A percentile compares a stretch with the other conserved stretches of the same genome.
Conservation (phyloP, 1,139 yeast genomes). For the Yamadazyma membranifaciens region DNA sequence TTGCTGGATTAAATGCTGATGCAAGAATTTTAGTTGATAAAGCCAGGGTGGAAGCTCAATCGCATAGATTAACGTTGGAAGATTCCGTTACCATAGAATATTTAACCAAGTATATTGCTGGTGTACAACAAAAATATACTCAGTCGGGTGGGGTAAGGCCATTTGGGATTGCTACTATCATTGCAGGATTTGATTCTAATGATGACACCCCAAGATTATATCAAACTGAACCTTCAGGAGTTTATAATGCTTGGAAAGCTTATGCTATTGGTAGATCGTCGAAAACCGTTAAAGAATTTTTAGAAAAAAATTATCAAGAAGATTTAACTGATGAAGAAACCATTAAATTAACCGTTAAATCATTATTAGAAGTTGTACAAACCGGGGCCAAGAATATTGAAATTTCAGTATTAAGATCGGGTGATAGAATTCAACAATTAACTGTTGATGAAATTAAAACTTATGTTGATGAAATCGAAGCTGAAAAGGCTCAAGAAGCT, state of each 20-base stretch:
- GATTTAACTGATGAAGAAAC: constrained; percentile 70
- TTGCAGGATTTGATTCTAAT: constrained; percentile 92
- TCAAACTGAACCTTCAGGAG: constrained; percentile 97
- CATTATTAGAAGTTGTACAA: constrained; percentile 93
- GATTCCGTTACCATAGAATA: constrained; percentile 93
- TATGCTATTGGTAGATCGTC: constrained; percentile 95
- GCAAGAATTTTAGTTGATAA: constrained; percentile 92
- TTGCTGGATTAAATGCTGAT: constrained; percentile 98
- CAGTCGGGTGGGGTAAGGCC: constrained; percentile 98
- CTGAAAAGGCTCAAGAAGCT: constrained; percentile 86
- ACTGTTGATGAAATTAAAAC: constrained; percentile 72
- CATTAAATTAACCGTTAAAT: constrained; percentile 77
- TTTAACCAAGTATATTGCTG: constrained; percentile 91
- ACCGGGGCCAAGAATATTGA: constrained; percentile 97
- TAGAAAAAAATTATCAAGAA: constrained; percentile 86
- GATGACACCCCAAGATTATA: constrained; percentile 79
- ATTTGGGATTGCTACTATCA: constrained; percentile 89
- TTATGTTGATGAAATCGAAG: constrained; percentile 82
- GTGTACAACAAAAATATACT: constrained; percentile 96
- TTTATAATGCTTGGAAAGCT: constrained; percentile 98
- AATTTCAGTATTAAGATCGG: constrained; percentile 81
- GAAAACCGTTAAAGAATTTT: constrained; percentile 91
- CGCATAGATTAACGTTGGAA: constrained; percentile 90
- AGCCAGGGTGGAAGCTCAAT: constrained; percentile 96
- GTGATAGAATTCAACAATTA: constrained; percentile 51